A percentile compares a stretch with the other conserved stretches of the same genome.
These are phyloP conservation scores for Aspergillus nidulans DNA, from an alignment of 495 filamentous ascomycete genomes.

Conservation along the genomic window DNA sequence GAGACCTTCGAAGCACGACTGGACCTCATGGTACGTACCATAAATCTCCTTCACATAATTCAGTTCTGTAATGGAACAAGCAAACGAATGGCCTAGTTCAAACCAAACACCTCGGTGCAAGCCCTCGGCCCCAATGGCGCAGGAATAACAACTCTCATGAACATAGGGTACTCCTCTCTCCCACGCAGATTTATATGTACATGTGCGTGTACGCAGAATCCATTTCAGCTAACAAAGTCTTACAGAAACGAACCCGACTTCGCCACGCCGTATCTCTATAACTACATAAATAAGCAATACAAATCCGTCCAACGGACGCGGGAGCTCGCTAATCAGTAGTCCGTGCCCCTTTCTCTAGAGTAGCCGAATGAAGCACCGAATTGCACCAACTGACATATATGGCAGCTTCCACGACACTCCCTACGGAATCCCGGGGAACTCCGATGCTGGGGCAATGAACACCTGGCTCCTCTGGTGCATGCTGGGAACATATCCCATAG, in stretches of 20 bases:
- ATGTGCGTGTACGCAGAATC: neutral
- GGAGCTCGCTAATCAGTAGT: conserved; percentile 52
- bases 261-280: conserved; percentile 62
- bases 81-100: conserved; percentile 20
- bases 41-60: no score
- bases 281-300: conserved; percentile 60
- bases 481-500: conserved; percentile 65
- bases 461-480: conserved; percentile 66
- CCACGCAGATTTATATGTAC: neutral
- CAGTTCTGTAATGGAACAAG: neutral
- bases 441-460: conserved; percentile 68
- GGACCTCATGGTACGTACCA: conserved; percentile 40
- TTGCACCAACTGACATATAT: neutral
- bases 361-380: neutral
- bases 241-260: conserved; percentile 60
- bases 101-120: conserved; percentile 31
- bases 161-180: conserved; percentile 39
- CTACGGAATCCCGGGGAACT: conserved; percentile 61
- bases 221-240: neutral
- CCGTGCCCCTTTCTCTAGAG: conserved; percentile 21
- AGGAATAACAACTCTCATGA: conserved; percentile 39
- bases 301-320: conserved; percentile 53
- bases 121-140: conserved; percentile 32
- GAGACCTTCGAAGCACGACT: conserved; percentile 54
- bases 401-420: conserved; percentile 34